A percentile compares a stretch with the other conserved stretches of the same genome.
phyloP scores from a whole-genome alignment of 2,329 filamentous ascomycete genomes.

The Penicillium occitanis region DNA sequence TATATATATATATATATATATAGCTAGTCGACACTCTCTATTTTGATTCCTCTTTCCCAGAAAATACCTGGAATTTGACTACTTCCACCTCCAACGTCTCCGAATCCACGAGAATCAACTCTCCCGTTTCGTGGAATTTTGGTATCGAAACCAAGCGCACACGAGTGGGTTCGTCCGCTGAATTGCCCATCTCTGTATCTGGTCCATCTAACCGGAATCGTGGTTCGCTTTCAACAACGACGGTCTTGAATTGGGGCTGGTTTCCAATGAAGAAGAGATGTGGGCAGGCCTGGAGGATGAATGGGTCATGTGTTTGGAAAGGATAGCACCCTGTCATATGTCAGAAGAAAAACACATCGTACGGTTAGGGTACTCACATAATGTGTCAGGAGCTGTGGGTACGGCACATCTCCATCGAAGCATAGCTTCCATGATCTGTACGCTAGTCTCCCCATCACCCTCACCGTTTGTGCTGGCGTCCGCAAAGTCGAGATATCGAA shows the following conservation, averaged over 20 bases:
- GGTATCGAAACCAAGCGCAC: conserved; percentile 83
- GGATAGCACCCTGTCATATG: conserved; percentile 76
- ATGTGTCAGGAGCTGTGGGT: conserved; percentile 90
- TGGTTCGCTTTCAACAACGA: conserved; percentile 58
- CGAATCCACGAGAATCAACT: conserved; percentile 78
- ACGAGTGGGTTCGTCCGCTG: conserved; percentile 57
- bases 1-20: too few species aligned
- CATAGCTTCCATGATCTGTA: conserved; percentile 93
- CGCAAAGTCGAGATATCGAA: conserved; percentile 73
- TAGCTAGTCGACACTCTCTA: conserved; percentile 7
- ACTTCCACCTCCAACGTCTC: conserved; percentile 79
- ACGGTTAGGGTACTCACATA: conserved; percentile 64
- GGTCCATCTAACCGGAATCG: conserved; percentile 34
- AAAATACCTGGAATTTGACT: conserved; percentile 57
- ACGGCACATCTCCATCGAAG: conserved; percentile 87
- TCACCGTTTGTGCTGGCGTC: conserved; percentile 31
- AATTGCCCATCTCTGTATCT: conserved; percentile 37
- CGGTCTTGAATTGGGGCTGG: conserved; percentile 75
- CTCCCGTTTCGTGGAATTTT: conserved; percentile 72
- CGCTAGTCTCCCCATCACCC: conserved; percentile 62
- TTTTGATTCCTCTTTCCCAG: conserved; percentile 37
- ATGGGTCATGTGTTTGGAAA: conserved; percentile 90
- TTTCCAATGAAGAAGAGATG: conserved; percentile 90
- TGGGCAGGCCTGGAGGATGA: conserved; percentile 80
- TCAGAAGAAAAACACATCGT: not conserved